Base-by-base conservation (phyloP, 768 basidiomycete species). In the Rubroboletus pulcherrimus region DNA sequence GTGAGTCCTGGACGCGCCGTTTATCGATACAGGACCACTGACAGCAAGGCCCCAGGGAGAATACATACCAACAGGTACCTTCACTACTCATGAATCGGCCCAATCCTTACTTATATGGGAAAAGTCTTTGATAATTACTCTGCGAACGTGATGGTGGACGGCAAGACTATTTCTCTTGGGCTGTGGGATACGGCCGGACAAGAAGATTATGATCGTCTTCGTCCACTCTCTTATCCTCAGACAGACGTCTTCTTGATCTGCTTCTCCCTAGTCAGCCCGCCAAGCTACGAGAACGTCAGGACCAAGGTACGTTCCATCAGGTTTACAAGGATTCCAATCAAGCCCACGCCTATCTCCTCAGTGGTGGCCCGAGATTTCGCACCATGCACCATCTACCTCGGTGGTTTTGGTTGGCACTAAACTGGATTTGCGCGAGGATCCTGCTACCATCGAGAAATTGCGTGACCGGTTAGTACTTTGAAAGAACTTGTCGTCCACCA, bases 121-220 rank as follows among this genome's bases (percentile, higher is more conserved):
- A 49, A 70, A 88, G 97, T 99, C 39, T 99, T 98, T 72, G 97
- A 98, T 77, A 98, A 98, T 78, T 98, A 97, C 71, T 94, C 92
- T 53, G 94, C 93, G 57, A 96, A 95, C 75, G 95, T 99, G 53
- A 93, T 98, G 87, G 97, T 99, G 45, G 97, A 99, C 66, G 93
- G 93, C 64, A 95, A 96, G 80, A 97, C 97, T 50, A 95, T 98
- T 68, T 97, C 93, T 57, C 85, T 98, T 54, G 96, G 96, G 48
- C 79, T 99, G 54, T 99, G 97, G 97, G 97, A 99, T 82, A 99
- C 97, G n/a, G 97, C 97, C 35, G 97, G 97, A 63, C 97, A 99
- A 76, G 97, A 99, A 74, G 96, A 99, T 78, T 99, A 96, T 71
- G 93, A 96, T 76, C 89, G 97, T 42, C 89, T 99, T 64, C 87